Base-by-base conservation (phyloP, 345 rosid genomes). In the Turnera subulata region DNA sequence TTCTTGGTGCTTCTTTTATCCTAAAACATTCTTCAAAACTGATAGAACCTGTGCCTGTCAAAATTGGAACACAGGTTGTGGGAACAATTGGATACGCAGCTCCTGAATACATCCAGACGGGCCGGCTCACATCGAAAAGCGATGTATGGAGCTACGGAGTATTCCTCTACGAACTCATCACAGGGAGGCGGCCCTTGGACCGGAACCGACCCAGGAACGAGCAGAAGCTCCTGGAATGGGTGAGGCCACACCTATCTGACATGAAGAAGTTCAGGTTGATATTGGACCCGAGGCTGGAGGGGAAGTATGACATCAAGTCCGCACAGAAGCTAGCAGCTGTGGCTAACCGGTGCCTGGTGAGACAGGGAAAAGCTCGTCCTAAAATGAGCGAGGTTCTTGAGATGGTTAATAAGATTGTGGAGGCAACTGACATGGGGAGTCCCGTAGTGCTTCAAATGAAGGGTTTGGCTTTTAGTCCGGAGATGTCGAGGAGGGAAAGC, bases 21-120 rank as follows among this genome's bases (percentile, higher is more conserved):
- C n/a, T n/a, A n/a, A n/a, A n/a, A n/a, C n/a, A n/a, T n/a, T n/a
- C n/a, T n/a, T n/a, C n/a, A n/a, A n/a, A n/a, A n/a, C n/a, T n/a
- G n/a, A n/a, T n/a, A n/a, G n/a, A n/a, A n/a, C n/a, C n/a, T n/a
- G n/a, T n/a, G n/a, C n/a, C n/a, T n/a, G n/a, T n/a, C n/a, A n/a
- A n/a, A n/a, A n/a, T n/a, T n/a, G n/a, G 10, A 40, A 35, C 43
- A 51, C 81, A 86, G 98, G 87, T 86, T 25, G 99, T 86, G 10
- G 97, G 97, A 52, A 93, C 97, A 6, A 86, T 89, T 16, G 99
- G 99, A 50, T 93, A 93, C 64, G 96, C 97, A 62, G 99, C 97
- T 0, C 97, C 97, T 0, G 99, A 89, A 60, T 89, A 89, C 70
- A 71, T 89, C 37, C 91, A 79, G 64, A 93, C 97, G 0, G 96